Percentiles rank a stretch among this genome's conserved stretches.
Evolutionary conservation across 2,329 filamentous ascomycete species (phyloP).

Genomic region (Diaporthe eres): DNA sequence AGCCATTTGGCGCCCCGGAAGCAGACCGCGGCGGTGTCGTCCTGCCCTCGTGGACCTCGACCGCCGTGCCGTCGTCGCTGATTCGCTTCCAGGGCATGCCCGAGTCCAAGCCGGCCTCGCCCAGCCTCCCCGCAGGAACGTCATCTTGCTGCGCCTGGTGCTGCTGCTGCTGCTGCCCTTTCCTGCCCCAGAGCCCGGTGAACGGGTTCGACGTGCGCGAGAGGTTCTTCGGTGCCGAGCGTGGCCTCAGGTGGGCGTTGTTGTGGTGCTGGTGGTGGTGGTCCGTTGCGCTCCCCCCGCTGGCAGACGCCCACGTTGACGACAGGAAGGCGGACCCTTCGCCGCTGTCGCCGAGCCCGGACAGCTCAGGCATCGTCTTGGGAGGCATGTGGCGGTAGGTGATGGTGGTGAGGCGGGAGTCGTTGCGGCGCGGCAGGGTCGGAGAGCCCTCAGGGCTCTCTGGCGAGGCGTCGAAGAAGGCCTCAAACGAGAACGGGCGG

Average conservation of each 20-base stretch:
- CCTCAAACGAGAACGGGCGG: constrained; percentile 6
- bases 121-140: constrained; percentile 7
- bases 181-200: constrained; percentile 34
- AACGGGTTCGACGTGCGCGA: constrained; percentile 36
- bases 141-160: constrained; percentile 28
- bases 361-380: constrained; percentile 33
- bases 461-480: constrained; percentile 31
- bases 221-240: constrained; percentile 39
- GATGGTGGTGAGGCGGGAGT: not conserved
- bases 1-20: constrained; percentile 30
- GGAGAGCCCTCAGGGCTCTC: constrained; percentile 34
- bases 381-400: constrained; percentile 10
- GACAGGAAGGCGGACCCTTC: constrained; percentile 22
- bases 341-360: not conserved
- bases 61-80: constrained; percentile 32
- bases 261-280: not conserved
- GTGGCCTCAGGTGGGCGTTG: constrained; percentile 35
- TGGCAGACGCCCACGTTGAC: constrained; percentile 18
- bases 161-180: constrained; percentile 18
- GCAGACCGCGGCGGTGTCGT: constrained; percentile 30
- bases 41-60: constrained; percentile 37
- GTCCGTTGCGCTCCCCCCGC: not conserved
- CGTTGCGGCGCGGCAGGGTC: constrained; percentile 12
- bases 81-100: constrained; percentile 15
- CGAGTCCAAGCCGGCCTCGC: constrained; percentile 22